A percentile compares a stretch with the other conserved stretches of the same genome.
Conservation (phyloP, 352 stramenopile genomes). For the Phytophthora citricola region DNA sequence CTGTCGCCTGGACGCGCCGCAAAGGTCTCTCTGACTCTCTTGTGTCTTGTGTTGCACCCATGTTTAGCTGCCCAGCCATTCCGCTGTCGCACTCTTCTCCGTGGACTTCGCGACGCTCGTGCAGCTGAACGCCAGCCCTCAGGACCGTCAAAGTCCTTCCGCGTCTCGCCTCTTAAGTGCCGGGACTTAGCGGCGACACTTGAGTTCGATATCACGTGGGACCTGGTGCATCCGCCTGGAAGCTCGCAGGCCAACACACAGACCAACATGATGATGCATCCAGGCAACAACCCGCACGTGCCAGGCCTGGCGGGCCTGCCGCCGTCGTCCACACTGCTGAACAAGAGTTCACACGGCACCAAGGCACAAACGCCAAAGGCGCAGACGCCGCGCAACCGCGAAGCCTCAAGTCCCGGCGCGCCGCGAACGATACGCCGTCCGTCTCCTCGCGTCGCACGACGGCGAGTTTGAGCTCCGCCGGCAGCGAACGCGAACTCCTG, state of each 20-base stretch:
- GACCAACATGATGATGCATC: constrained; percentile 34
- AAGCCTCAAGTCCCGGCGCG: constrained; percentile 26
- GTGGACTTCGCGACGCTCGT: constrained; percentile 80
- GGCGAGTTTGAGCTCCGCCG: constrained; percentile 67
- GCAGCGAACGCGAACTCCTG: constrained; percentile 56
- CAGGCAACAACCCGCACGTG: constrained; percentile 14
- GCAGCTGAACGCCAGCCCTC: constrained; percentile 43
- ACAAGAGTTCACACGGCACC: constrained; percentile 14
- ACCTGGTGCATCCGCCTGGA: constrained; percentile 41
- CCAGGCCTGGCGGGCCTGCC: constrained; percentile 37
- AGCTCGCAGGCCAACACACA: constrained; percentile 15
- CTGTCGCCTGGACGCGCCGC: constrained; percentile 11
- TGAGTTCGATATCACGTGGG: constrained; percentile 82
- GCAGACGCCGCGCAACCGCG: constrained; percentile 26
- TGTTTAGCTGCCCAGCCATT: constrained; percentile 75
- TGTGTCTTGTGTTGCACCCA: constrained; percentile 15
- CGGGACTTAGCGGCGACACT: constrained; percentile 74
- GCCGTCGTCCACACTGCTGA: constrained; percentile 49
- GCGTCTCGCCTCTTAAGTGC: constrained; percentile 75
- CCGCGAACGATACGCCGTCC: constrained; percentile 35
- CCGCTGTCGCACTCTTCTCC: constrained; percentile 76
- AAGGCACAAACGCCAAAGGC: constrained; percentile 24
- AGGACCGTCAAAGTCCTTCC: constrained; percentile 59
- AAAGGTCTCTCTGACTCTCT: constrained; percentile 26
- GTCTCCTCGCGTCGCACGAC: constrained; percentile 59